phyloP scores from a whole-genome alignment of 108 stramenopile genomes.

The Skeletonema potamos region DNA sequence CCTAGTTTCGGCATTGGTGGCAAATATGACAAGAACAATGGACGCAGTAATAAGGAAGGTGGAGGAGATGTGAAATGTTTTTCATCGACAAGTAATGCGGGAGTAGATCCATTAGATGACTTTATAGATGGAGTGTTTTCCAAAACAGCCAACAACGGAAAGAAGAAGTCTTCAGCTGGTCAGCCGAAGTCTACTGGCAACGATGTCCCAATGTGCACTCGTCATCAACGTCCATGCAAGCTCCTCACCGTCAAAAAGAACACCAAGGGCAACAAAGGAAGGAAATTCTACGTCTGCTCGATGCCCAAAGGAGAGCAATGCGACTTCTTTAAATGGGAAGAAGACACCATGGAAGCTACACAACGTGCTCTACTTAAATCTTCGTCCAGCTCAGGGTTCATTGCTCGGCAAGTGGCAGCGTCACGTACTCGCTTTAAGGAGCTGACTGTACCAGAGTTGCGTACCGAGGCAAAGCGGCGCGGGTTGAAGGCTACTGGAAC shows the following conservation, averaged over 20 bases:
- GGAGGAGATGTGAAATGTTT: slow-evolving; percentile 30
- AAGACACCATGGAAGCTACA: slow-evolving; percentile 75
- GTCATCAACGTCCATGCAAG: slow-evolving; percentile 80
- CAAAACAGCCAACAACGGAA: slow-evolving; percentile 4
- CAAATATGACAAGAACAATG: neutral
- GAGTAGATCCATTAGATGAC: slow-evolving; percentile 87
- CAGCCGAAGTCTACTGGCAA: neutral
- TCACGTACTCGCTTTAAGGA: slow-evolving; percentile 56
- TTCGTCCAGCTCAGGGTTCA: slow-evolving; percentile 72
- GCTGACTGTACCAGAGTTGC: slow-evolving; percentile 81
- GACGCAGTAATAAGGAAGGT: neutral
- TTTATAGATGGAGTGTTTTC: slow-evolving; percentile 72
- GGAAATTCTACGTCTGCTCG: slow-evolving; percentile 84
- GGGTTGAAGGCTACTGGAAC: slow-evolving; percentile 65
- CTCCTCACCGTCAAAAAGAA: slow-evolving; percentile 81
- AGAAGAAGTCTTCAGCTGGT: neutral
- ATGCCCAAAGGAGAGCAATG: slow-evolving; percentile 88
- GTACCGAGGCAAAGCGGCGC: slow-evolving; percentile 53
- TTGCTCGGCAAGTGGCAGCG: slow-evolving; percentile 76
- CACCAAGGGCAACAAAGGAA: slow-evolving; percentile 79
- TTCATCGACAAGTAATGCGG: slow-evolving; percentile 42
- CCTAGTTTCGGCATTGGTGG: neutral
- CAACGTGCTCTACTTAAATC: slow-evolving; percentile 61
- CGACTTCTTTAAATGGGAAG: slow-evolving; percentile 88
- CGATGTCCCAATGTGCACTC: slow-evolving; percentile 58